A percentile compares a stretch with the other conserved stretches of the same genome.
Conservation (phyloP, 2,329 filamentous ascomycete genomes). For the Arthrocladium fulminans region DNA sequence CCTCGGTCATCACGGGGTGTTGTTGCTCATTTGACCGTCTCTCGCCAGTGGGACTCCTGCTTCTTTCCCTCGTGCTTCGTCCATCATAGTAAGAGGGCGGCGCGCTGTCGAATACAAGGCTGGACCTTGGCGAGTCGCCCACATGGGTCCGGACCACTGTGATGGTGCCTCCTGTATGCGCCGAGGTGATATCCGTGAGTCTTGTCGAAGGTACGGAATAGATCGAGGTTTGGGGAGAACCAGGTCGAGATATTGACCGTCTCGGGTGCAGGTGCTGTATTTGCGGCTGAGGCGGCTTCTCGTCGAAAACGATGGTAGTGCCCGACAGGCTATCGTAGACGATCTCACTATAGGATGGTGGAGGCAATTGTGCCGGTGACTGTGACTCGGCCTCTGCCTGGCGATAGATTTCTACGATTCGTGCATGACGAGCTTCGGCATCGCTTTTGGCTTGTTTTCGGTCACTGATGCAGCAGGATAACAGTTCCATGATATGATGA, state of each 20-base stretch:
- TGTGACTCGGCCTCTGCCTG: slow-evolving; percentile 3
- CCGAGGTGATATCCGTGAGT: slow-evolving; percentile 16
- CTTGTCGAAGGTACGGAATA: slow-evolving; percentile 20
- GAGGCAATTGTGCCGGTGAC: slow-evolving; percentile 9
- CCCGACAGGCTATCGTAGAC: slow-evolving; percentile 5
- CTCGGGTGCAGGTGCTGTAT: slow-evolving; percentile 2
- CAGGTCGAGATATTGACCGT: slow-evolving; percentile 7
- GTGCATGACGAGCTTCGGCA: slow-evolving; percentile 14
- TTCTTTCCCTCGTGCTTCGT: slow-evolving; percentile 5
- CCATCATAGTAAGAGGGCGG: slow-evolving; percentile 9
- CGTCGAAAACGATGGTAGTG: slow-evolving; percentile 10
- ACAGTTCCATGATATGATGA: not conserved
- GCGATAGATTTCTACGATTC: slow-evolving; percentile 14
- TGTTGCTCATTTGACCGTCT: not conserved
- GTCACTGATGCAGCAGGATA: slow-evolving; percentile 4
- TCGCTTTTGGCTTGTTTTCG: slow-evolving; percentile 8
- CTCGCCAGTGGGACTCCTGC: not conserved
- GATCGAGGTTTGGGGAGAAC: slow-evolving; percentile 17
- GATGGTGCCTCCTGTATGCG: slow-evolving; percentile 16
- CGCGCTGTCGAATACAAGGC: slow-evolving; percentile 7
- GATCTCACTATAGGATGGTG: slow-evolving; percentile 15
- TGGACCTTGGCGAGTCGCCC: slow-evolving; percentile 1
- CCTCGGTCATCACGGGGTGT: slow-evolving; percentile 9
- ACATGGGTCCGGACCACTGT: not conserved
- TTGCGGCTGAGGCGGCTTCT: slow-evolving; percentile 9